Conservation (phyloP, 2,329 filamentous ascomycete species). For the Ophiostoma piceae region DNA sequence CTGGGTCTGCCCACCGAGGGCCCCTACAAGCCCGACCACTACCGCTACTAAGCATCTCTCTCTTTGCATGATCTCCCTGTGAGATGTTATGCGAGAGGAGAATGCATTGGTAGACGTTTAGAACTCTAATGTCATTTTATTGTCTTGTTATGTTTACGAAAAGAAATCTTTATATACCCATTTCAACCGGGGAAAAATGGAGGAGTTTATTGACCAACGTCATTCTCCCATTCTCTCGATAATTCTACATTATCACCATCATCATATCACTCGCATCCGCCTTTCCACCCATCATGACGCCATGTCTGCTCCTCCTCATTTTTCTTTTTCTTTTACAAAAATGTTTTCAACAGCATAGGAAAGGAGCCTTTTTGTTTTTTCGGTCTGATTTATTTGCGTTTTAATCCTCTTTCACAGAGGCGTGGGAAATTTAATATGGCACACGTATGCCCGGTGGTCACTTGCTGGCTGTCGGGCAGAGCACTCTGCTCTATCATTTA, state of each 20-base stretch:
- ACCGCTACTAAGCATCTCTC: slow-evolving; percentile 58
- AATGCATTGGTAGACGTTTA: neutral
- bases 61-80: neutral
- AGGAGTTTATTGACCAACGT: slow-evolving; percentile 17
- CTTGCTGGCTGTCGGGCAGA: neutral
- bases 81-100: neutral
- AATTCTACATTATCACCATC: slow-evolving; percentile 2
- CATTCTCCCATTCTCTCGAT: slow-evolving; percentile 8
- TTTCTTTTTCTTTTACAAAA: slow-evolving; percentile 25
- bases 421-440: neutral
- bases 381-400: slow-evolving; percentile 15
- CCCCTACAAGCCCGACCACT: slow-evolving; percentile 92
- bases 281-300: slow-evolving; percentile 4
- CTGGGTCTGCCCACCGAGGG: slow-evolving; percentile 79
- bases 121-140: slow-evolving; percentile 16
- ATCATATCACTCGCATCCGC: neutral
- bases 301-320: slow-evolving; percentile 17
- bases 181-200: slow-evolving; percentile 25
- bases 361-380: slow-evolving; percentile 24
- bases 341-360: slow-evolving; percentile 34
- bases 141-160: slow-evolving; percentile 21
- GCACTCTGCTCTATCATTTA: slow-evolving; percentile 1
- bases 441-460: neutral
- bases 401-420: neutral
- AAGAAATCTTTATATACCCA: slow-evolving; percentile 24